A percentile compares a stretch with the other conserved stretches of the same genome.
Evolutionary conservation across 768 basidiomycete species (phyloP).

Genomic region (Podaxis carcinomalis): DNA sequence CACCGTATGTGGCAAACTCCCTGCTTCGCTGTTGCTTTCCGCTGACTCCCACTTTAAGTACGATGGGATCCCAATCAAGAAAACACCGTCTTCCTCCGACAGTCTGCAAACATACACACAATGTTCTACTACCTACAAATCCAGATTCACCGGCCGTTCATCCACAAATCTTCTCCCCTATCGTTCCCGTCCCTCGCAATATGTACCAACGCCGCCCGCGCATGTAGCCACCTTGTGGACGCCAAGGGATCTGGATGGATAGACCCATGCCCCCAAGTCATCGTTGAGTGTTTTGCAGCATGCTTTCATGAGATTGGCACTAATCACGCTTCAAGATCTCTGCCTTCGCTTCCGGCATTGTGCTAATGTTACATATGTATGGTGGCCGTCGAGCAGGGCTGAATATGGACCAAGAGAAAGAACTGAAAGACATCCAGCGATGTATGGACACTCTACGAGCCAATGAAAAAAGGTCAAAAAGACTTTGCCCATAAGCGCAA

Average conservation of each 20-base stretch:
- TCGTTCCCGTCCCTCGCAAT: conserved; percentile 60
- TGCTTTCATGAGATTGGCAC: background rate
- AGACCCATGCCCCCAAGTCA: conserved; percentile 23
- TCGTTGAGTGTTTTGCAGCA: conserved; percentile 21
- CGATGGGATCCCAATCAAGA: conserved; percentile 33
- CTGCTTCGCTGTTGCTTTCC: background rate
- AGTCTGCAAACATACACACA: conserved; percentile 46
- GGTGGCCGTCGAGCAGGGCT: conserved; percentile 37
- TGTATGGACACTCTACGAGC: conserved; percentile 43
- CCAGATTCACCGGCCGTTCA: conserved; percentile 67
- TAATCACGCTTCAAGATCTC: conserved; percentile 21
- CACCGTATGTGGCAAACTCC: conserved; percentile 35
- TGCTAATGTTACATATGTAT: conserved; percentile 58
- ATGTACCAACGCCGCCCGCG: conserved; percentile 70
- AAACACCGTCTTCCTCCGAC: conserved; percentile 36
- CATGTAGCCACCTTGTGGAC: conserved; percentile 66
- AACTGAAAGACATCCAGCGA: conserved; percentile 46
- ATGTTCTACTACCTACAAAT: conserved; percentile 54
- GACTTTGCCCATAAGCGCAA: background rate
- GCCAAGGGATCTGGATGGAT: conserved; percentile 35
- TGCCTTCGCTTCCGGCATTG: conserved; percentile 36
- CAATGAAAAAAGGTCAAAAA: conserved; percentile 30
- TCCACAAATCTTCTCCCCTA: conserved; percentile 36
- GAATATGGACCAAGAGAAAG: conserved; percentile 33
- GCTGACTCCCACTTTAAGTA: conserved; percentile 20